A percentile compares a stretch with the other conserved stretches of the same genome.
These are phyloP conservation scores for Boletus fagicola DNA, from an alignment of 768 basidiomycete genomes.

Conservation along the genomic window DNA sequence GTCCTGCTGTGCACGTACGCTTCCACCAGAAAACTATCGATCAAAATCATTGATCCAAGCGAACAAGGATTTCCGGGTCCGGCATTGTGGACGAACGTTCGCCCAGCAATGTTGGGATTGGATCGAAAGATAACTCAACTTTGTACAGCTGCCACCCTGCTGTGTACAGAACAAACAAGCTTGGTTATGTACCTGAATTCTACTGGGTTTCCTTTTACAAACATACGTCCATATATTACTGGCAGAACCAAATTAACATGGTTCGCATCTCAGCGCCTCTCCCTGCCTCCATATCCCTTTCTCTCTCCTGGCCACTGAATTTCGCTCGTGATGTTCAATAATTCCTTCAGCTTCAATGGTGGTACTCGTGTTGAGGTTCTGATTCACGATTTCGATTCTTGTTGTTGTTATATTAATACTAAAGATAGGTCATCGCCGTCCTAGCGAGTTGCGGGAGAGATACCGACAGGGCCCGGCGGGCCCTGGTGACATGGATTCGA, in stretches of 20 bases:
- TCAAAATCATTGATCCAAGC: background rate
- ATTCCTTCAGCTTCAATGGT: slow-evolving; percentile 28
- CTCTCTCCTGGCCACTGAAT: background rate
- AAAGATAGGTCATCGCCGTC: slow-evolving; percentile 30
- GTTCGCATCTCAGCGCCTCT: slow-evolving; percentile 3
- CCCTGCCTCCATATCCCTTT: background rate
- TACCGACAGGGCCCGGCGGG: slow-evolving; percentile 25
- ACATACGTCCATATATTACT: slow-evolving; percentile 12
- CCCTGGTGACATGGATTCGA: slow-evolving; percentile 31
- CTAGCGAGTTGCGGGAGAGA: slow-evolving; percentile 35
- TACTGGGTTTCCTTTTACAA: slow-evolving; percentile 12
- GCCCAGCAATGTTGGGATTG: slow-evolving; percentile 8
- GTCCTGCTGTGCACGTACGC: background rate
- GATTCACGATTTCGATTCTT: background rate
- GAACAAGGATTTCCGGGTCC: slow-evolving; percentile 1
- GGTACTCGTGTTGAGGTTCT: slow-evolving; percentile 31
- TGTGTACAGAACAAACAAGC: slow-evolving; percentile 11
- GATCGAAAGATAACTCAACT: slow-evolving; percentile 1
- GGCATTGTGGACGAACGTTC: slow-evolving; percentile 11
- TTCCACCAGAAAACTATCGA: background rate
- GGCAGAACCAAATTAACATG: background rate
- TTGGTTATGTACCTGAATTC: slow-evolving; percentile 18
- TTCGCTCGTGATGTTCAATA: slow-evolving; percentile 19
- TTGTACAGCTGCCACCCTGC: slow-evolving; percentile 13
- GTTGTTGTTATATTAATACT: background rate